Base-by-base conservation (phyloP, 2,329 filamentous ascomycete species). In the Cercospora sp. region DNA sequence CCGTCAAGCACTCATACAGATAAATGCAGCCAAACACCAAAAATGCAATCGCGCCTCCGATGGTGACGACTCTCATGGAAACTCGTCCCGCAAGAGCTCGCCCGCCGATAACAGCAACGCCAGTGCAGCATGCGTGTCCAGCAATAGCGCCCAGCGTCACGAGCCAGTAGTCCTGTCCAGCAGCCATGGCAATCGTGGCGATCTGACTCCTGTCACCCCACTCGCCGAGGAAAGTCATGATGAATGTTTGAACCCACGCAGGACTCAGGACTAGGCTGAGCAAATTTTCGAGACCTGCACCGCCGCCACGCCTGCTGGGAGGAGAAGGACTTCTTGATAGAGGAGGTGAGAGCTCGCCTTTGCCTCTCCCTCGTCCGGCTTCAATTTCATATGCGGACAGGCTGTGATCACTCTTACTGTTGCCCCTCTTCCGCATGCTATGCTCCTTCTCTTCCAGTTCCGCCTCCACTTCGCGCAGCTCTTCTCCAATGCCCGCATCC, bases 131-230 rank as follows among this genome's bases (percentile, higher is more conserved):
- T 57, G 88, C 91, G 80, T 99, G 95, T 9, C 95, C 95, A 58
- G 88, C 85, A 40, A 95, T 88, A 1, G 95, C 94, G 67, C 95
- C 95, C 58, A 93, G 85, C 3, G 93, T 97, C 40, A 99, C 95
- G 91, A 93, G 97, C 94, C 94, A 98, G 80, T 98, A 99, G 79
- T 99, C 95, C 80, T 97, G 92, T 21, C 95, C 95, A 37, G 95
- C 94, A 61, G 95, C 95, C 95, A 99, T 99, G 64, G 95, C 95
- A 77, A 99, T 97, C 0, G 95, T 99, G 24, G 95, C 95, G 76
- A 99, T 98, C 82, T 99, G 95, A 79, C 92, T 97, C 73, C 95
- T 89, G 77, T 99, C 95, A 66, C 95, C 95, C 95, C 95, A 99
- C 80, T 99, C 95, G 49, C 95, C 95, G 32, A 99, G 83, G 82